Base-by-base conservation (phyloP, 73 alveolate genomes). In the Halteria grandinella region DNA sequence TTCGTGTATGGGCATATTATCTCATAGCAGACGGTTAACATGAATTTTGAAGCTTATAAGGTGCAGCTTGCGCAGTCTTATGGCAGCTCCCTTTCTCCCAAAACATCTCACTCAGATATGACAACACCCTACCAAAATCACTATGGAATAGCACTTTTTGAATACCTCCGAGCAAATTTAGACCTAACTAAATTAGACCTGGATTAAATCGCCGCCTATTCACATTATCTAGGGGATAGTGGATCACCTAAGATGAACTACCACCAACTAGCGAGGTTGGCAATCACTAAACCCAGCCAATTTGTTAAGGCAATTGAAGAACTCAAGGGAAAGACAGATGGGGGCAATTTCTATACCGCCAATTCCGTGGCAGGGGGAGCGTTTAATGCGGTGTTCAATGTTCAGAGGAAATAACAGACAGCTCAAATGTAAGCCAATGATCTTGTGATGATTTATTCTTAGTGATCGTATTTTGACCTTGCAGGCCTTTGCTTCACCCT, bases 291-390 rank as follows among this genome's bases (percentile, higher is more conserved):
- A 37, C 66, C 63, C 3, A 45, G 80, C 69, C 34, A 44, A 25
- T 66, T 66, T 47, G 47, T 66, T 4, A 44, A 66, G 31, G 47
- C 63, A 1, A n/a, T 41, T 18, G 80, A 66, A 44, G 80, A 66
- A 10, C 23, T 66, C 6, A 66, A 66, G 28, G 47, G 21, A 66
- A 25, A 34, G 41, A 11, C 47, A 1, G 7, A 21, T 18, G 17
- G 24, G 60, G 20, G 78, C 47, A 21, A 8, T 8, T 18, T 15
- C 7, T 39, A 62, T 62, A 21, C n/a, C 18, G 50, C 50, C 10
- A 39, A 39, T 39, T 24, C 28, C 14, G 77, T 55, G 14, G 6
- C 24, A 2, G n/a, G 5, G 24, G 27, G 43, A 1, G 17, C 34
- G 18, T 3, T 24, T 23, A 39, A 48, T 36, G 77, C 60, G n/a